Evolutionary conservation across 2,329 filamentous ascomycete species (phyloP).

Genomic region (Elsinoe perseae): DNA sequence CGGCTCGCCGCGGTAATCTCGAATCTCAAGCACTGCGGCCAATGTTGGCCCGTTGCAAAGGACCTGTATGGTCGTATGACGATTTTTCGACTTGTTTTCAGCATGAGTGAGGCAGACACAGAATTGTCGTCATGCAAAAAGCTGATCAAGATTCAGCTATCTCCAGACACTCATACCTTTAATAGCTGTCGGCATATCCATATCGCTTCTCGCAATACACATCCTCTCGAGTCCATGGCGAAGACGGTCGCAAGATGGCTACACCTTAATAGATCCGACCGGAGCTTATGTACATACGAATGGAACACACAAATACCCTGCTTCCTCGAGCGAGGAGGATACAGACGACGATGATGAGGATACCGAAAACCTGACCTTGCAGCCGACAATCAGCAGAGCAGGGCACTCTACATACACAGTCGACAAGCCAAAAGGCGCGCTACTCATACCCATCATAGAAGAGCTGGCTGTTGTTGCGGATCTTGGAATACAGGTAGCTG

Average conservation of each 20-base stretch:
- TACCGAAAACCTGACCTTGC: slow-evolving; percentile 48
- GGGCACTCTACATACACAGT: slow-evolving; percentile 54
- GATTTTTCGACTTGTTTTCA: slow-evolving; percentile 57
- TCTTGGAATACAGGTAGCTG: slow-evolving; percentile 59
- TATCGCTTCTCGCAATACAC: slow-evolving; percentile 57
- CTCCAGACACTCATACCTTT: slow-evolving; percentile 74
- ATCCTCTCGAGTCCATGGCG: slow-evolving; percentile 32
- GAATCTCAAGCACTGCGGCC: slow-evolving; percentile 7
- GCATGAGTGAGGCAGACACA: slow-evolving; percentile 51
- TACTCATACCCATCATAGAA: slow-evolving; percentile 64
- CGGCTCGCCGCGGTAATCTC: slow-evolving; percentile 9
- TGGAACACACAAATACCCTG: slow-evolving; percentile 22
- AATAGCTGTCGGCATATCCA: slow-evolving; percentile 59
- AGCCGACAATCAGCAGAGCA: slow-evolving; percentile 45
- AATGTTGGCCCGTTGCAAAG: slow-evolving; percentile 52
- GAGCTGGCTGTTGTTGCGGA: slow-evolving; percentile 65
- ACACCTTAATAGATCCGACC: slow-evolving; percentile 9
- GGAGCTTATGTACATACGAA: slow-evolving; percentile 27
- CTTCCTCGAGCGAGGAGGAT: slow-evolving; percentile 34
- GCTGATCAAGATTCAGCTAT: slow-evolving; percentile 48
- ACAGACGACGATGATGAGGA: slow-evolving; percentile 54
- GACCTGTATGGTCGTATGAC: slow-evolving; percentile 53
- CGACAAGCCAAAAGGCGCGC: slow-evolving; percentile 67
- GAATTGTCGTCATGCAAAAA: slow-evolving; percentile 4
- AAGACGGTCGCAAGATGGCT: slow-evolving; percentile 2